phyloP scores from a whole-genome alignment of 768 basidiomycete species.

The Exidia glandulosa region DNA sequence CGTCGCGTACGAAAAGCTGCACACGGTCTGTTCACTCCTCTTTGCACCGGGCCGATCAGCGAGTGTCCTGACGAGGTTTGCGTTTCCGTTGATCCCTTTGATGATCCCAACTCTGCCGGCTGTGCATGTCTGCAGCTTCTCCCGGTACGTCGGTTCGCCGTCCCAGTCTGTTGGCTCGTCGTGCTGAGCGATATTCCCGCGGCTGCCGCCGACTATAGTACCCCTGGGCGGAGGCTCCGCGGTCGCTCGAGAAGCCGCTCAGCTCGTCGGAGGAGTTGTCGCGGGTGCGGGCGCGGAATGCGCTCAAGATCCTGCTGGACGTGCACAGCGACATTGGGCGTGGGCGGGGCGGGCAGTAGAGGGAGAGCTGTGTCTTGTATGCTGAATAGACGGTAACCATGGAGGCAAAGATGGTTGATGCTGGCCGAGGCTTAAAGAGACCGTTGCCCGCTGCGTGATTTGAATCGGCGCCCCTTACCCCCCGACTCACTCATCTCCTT shows the following conservation, averaged over 20 bases:
- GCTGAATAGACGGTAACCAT: no score
- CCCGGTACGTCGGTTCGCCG: neutral
- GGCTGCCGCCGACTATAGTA: no score
- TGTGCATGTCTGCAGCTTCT: neutral
- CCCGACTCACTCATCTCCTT: no score
- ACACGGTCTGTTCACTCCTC: constrained; percentile 36
- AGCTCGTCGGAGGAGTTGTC: constrained; percentile 66
- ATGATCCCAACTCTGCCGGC: neutral
- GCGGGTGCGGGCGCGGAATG: constrained; percentile 85
- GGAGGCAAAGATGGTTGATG: no score
- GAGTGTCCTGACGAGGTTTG: neutral
- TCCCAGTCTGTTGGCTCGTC: neutral
- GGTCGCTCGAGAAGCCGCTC: constrained; percentile 57
- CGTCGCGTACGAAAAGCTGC: constrained; percentile 66
- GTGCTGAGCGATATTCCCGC: neutral
- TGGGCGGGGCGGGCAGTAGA: neutral
- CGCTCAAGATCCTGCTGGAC: constrained; percentile 82
- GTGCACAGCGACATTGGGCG: constrained; percentile 83
- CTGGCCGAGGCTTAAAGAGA: no score
- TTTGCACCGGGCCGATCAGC: neutral
- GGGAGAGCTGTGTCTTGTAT: no score
- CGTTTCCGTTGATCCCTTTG: neutral
- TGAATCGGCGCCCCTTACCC: no score
- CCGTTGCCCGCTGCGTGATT: no score
- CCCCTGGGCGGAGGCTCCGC: constrained; percentile 65